Evolutionary conservation across 1,284 basidiomycete genomes (phyloP).

Genomic region (Xerocomus amazonicus): DNA sequence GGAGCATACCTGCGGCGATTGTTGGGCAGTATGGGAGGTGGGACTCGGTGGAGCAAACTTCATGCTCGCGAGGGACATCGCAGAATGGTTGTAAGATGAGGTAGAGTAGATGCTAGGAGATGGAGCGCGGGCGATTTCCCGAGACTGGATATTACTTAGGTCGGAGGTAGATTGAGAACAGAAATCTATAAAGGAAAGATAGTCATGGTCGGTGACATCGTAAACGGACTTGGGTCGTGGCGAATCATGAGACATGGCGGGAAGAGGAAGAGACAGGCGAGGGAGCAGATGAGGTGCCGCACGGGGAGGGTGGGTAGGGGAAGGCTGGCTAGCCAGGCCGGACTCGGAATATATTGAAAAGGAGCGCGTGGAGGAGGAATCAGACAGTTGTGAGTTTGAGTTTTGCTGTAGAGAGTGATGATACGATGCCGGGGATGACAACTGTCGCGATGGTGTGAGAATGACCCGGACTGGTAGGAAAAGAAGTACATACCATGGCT

Average conservation of each 20-base stretch:
- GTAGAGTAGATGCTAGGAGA: constrained; percentile 17
- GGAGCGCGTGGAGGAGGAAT: constrained; percentile 15
- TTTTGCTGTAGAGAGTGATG: background rate
- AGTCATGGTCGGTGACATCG: constrained; percentile 22
- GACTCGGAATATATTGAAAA: constrained; percentile 31
- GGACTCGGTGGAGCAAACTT: constrained; percentile 32
- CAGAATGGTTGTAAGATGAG: constrained; percentile 16
- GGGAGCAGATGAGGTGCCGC: constrained; percentile 26
- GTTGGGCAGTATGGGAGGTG: constrained; percentile 2
- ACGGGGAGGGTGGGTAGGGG: constrained; percentile 40
- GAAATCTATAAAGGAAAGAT: constrained; percentile 59
- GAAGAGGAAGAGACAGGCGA: constrained; percentile 33
- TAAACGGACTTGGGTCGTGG: constrained; percentile 14
- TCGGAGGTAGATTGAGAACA: constrained; percentile 37
- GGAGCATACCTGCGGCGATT: constrained; percentile 8
- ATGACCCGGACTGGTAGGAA: background rate
- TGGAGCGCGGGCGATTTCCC: constrained; percentile 8
- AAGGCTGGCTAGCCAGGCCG: constrained; percentile 39
- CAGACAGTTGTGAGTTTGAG: background rate
- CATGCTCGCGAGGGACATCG: constrained; percentile 28
- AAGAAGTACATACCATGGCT: constrained; percentile 20
- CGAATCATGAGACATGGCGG: constrained; percentile 25
- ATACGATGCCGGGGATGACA: constrained; percentile 6
- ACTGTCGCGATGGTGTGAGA: constrained; percentile 21
- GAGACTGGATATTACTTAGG: constrained; percentile 6